Evolutionary conservation across 163 green algal species (phyloP), one percentile per base, ranked within the genome.

Genomic region (Chlamydomonas reinhardtii): DNA sequence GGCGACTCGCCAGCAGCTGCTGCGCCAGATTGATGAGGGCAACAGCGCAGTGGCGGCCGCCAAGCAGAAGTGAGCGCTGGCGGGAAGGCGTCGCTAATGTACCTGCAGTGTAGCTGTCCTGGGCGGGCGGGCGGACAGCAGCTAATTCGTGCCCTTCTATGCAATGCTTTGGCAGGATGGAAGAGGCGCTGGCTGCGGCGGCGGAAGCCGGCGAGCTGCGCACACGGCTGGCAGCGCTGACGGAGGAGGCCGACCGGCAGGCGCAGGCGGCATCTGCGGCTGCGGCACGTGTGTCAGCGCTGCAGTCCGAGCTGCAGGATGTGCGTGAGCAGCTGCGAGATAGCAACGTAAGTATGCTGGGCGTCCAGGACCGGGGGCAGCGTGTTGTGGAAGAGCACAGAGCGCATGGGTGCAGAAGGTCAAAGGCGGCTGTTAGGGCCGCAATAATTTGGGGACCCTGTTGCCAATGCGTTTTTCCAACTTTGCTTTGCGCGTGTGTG

Each of bases 11-110:
- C 79, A 78, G 79, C 68, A 73, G 79, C 68, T 85, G 79, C 34
- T 85, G 68, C 31, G 52, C 6, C 79, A 78, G 66, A 56, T 85
- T 16, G 79, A 85, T 32, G 68, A 85, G 52, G n/a, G 29, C 68
- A 78, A 78, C 17, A 25, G 54, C 66, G 61, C 20, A 2, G 24
- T 72, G 66, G 52, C 52, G 4, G 16, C 17, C 15, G 37, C 62
- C 32, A 32, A 34, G 27, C 66, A 43, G 16, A 85, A 68, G 79
- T 85, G 20, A 9, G 64, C 12, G 61, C 0, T 66, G 8, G 24
- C 61, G 24, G 14, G n/a, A n/a, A n/a, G n/a, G n/a, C n/a, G n/a
- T n/a, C n/a, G n/a, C n/a, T n/a, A n/a, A n/a, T n/a, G n/a, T n/a
- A n/a, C n/a, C n/a, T n/a, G n/a, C n/a, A n/a, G n/a, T n/a, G n/a